phyloP scores from a whole-genome alignment of 176 grass and related monocot genomes.

The Lolium perenne region DNA sequence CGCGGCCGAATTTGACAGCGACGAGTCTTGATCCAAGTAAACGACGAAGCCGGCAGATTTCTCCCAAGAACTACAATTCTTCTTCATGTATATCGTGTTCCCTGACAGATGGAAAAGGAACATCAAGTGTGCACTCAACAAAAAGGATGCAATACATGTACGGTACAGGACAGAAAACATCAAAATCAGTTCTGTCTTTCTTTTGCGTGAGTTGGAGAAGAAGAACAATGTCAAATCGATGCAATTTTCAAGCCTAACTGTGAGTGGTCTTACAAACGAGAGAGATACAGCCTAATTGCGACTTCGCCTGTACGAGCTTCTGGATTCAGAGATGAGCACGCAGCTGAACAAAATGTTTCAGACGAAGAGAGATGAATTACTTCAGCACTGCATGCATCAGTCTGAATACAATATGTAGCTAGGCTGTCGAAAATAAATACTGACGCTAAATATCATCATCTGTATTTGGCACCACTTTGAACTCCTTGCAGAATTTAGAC shows the following conservation, averaged over 20 bases:
- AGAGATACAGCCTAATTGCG: neutral
- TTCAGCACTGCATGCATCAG: neutral
- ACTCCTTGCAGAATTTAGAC: neutral
- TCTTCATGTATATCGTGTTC: slow-evolving; percentile 22
- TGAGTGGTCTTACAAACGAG: neutral
- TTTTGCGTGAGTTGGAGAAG: slow-evolving; percentile 5
- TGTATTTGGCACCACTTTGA: neutral
- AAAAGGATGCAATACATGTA: neutral
- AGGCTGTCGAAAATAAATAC: too few relatives aligned
- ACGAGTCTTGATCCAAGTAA: slow-evolving; percentile 17
- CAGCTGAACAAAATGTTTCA: neutral
- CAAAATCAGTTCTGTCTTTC: neutral
- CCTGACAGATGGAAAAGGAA: slow-evolving; percentile 33
- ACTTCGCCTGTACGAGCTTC: slow-evolving; percentile 14
- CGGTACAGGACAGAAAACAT: slow-evolving; percentile 27
- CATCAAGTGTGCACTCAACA: slow-evolving; percentile 40
- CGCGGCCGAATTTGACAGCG: slow-evolving; percentile 22
- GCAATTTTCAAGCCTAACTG: neutral
- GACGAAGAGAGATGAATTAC: neutral
- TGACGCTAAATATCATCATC: too few relatives aligned
- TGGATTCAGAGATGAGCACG: slow-evolving; percentile 17
- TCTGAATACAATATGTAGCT: neutral
- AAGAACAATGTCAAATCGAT: neutral
- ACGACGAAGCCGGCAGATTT: neutral
- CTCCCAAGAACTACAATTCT: neutral